Evolutionary conservation across 805 yeast genomes (phyloP), one percentile per base, ranked within the genome.

Genomic region (Pichia deserticola): DNA sequence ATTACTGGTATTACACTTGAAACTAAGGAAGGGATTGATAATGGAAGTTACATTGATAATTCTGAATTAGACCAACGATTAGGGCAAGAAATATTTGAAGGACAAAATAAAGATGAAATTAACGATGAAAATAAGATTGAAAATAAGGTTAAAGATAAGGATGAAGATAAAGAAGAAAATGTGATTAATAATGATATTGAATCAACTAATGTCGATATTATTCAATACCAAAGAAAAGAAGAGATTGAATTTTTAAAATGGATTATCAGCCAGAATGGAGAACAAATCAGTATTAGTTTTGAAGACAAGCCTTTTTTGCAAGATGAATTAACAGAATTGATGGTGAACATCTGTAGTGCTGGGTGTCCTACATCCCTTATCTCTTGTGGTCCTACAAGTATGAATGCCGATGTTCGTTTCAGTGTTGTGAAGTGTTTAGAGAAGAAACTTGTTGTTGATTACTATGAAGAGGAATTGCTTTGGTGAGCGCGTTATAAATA

Each of bases 381-480:
- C 32, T 60, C 70, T 3, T 69, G 73, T 53, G 73, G 73, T 7
- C 73, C 73, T 1, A 54, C 60, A 9, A 52, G 55, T 9, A 43
- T 69, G 53, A 65, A 64, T 49, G 59, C 64, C 2, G 71, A 63
- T 44, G 68, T 67, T 20, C 58, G 73, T 29, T 50, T 56, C 6
- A 66, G 66, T 1, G 63, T 66, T 15, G 64, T 65, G 1, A 53
- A 57, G 43, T 60, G 68, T 45, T 54, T 68, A 29, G 57, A 56
- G 40, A 51, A 51, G 3, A 51, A 59, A 10, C 54, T 54, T 40
- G 60, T 58, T 48, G 62, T 68, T 38, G 72, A 69, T 48, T 68
- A 67, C 44, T 67, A 61, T 51, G 73, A 69, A 46, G 70, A 69
- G 51, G 71, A 69, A 47, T 53, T 69, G 36, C 54, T 67, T 33